These are phyloP conservation scores for Malus domestica DNA, from an alignment of 306 rosid genomes.

Conservation along the genomic window DNA sequence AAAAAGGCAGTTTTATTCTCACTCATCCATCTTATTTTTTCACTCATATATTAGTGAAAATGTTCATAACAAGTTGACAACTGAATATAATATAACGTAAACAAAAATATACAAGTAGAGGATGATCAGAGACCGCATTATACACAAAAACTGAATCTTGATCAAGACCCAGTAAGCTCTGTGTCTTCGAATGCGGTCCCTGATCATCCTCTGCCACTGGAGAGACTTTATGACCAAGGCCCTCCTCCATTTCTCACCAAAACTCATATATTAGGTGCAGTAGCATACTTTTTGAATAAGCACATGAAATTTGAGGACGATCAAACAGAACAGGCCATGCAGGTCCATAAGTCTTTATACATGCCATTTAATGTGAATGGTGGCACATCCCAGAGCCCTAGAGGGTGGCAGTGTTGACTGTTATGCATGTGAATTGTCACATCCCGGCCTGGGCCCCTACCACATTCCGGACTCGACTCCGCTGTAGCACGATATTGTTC, in stretches of 20 bases:
- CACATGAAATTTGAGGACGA: not conserved
- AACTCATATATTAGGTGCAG: conserved; percentile 24
- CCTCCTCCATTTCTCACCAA: conserved; percentile 88
- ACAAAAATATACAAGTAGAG: too few relatives aligned
- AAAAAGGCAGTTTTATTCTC: too few relatives aligned
- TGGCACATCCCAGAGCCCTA: not conserved
- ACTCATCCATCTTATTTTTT: too few relatives aligned
- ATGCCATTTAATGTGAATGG: not conserved
- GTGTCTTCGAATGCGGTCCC: not conserved
- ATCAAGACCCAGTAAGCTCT: not conserved
- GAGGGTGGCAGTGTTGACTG: not conserved
- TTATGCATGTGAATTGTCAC: not conserved
- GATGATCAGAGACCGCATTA: too few relatives aligned
- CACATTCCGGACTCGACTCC: too few relatives aligned
- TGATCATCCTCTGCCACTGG: conserved; percentile 47
- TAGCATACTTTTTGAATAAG: too few relatives aligned
- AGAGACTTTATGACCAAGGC: conserved; percentile 53
- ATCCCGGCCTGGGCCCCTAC: too few relatives aligned
- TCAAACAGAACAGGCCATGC: not conserved
- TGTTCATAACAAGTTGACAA: too few relatives aligned
- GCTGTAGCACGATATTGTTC: too few relatives aligned
- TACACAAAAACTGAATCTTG: conserved; percentile 21
- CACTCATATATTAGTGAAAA: too few relatives aligned
- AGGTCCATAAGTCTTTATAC: not conserved
- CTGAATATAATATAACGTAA: too few relatives aligned